phyloP scores from a whole-genome alignment of 2,329 filamentous ascomycete genomes.

The Bipolaris bicolor region DNA sequence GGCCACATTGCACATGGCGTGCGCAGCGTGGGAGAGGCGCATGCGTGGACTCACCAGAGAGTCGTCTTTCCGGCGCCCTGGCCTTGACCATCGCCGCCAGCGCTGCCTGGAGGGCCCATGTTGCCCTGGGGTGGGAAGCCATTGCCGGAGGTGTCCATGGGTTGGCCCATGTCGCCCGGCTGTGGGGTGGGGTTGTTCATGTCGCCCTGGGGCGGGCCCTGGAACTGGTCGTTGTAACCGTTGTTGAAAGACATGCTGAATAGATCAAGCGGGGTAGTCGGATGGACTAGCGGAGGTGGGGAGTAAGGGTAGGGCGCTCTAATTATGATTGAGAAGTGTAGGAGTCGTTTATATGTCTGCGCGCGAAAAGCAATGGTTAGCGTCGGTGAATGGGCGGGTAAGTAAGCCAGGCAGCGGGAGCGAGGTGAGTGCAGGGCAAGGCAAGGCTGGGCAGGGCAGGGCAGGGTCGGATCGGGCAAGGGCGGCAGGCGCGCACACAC shows the following conservation, averaged over 20 bases:
- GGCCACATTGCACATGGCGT: neutral
- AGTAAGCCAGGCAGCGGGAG: constrained; percentile 12
- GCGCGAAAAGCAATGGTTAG: constrained; percentile 31
- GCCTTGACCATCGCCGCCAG: constrained; percentile 44
- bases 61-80: constrained; percentile 59
- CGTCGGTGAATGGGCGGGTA: constrained; percentile 31
- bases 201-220: constrained; percentile 62
- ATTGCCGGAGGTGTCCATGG: constrained; percentile 60
- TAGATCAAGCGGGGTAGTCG: constrained; percentile 29
- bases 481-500: too few species aligned
- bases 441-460: neutral
- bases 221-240: constrained; percentile 65
- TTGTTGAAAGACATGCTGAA: constrained; percentile 69
- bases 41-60: constrained; percentile 53
- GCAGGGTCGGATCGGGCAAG: neutral
- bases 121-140: constrained; percentile 59
- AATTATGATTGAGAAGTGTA: constrained; percentile 40
- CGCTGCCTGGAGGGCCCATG: constrained; percentile 49
- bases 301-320: constrained; percentile 35
- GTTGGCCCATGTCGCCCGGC: constrained; percentile 61
- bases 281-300: constrained; percentile 14
- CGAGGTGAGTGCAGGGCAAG: constrained; percentile 14
- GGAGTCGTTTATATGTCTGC: constrained; percentile 32
- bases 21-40: neutral
- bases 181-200: constrained; percentile 57